Conservation (phyloP, 2,329 filamentous ascomycete genomes). For the Diaporthe ilicicola region DNA sequence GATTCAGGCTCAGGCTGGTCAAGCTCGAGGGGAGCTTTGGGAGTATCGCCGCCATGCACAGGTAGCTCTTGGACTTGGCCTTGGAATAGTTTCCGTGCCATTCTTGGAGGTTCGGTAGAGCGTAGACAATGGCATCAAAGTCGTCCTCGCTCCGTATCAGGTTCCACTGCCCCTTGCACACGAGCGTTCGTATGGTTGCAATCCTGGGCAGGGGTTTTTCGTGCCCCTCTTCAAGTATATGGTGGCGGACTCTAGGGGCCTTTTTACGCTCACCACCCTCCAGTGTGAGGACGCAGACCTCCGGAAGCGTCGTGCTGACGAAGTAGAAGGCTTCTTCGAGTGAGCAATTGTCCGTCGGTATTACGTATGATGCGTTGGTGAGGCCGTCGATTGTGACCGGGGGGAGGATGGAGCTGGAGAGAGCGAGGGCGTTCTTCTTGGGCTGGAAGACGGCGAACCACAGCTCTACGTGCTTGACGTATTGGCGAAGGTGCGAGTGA, state of each 20-base stretch:
- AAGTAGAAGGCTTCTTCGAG: slow-evolving; percentile 75
- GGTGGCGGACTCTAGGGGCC: slow-evolving; percentile 72
- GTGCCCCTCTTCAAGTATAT: slow-evolving; percentile 44
- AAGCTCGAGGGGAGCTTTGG: slow-evolving; percentile 65
- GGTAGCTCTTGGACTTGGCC: slow-evolving; percentile 77
- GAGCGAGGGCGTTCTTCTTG: slow-evolving; percentile 53
- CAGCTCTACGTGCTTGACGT: slow-evolving; percentile 78
- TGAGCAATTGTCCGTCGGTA: slow-evolving; percentile 73
- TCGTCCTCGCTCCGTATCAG: slow-evolving; percentile 71
- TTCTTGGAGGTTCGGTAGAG: slow-evolving; percentile 71
- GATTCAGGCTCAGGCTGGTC: slow-evolving; percentile 70
- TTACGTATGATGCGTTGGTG: slow-evolving; percentile 65
- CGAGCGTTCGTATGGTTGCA: slow-evolving; percentile 69
- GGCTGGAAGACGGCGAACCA: slow-evolving; percentile 81
- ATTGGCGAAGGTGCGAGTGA: slow-evolving; percentile 66
- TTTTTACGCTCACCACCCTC: slow-evolving; percentile 83
- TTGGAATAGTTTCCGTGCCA: slow-evolving; percentile 74
- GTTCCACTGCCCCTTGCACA: slow-evolving; percentile 82
- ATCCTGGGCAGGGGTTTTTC: slow-evolving; percentile 47
- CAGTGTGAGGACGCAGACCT: slow-evolving; percentile 72
- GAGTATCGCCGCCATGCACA: slow-evolving; percentile 72
- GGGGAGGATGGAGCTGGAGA: slow-evolving; percentile 56
- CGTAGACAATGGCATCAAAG: slow-evolving; percentile 67
- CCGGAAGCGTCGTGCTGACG: slow-evolving; percentile 65
- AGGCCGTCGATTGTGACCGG: slow-evolving; percentile 64